Conservation (phyloP, 1,139 yeast species). For the Kurtzmaniella quercitrusa region DNA sequence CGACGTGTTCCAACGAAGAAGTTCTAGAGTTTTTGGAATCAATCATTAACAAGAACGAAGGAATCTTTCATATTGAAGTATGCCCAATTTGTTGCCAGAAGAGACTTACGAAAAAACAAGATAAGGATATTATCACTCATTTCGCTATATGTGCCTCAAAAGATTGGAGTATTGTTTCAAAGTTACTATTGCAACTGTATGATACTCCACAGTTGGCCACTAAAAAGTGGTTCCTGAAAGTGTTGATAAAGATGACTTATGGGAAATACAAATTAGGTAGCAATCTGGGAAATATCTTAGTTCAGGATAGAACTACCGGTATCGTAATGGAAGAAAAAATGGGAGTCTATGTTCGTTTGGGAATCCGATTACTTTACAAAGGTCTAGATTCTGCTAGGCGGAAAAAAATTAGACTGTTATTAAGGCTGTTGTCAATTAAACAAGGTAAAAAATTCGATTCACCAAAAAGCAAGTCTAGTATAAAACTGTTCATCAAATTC, state of each 20-base stretch:
- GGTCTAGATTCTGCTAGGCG: constrained; percentile 60
- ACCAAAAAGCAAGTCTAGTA: constrained; percentile 61
- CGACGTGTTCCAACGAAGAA: constrained; percentile 52
- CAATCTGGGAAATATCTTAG: constrained; percentile 89
- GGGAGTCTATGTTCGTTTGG: constrained; percentile 83
- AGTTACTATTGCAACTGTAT: constrained; percentile 62
- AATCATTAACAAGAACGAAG: constrained; percentile 25
- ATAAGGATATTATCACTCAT: constrained; percentile 75
- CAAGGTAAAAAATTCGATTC: constrained; percentile 84
- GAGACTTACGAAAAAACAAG: constrained; percentile 51
- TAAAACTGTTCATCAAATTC: constrained; percentile 74
- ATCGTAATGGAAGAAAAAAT: constrained; percentile 87
- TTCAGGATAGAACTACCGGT: constrained; percentile 88
- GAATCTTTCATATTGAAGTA: constrained; percentile 53
- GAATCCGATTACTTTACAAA: constrained; percentile 78
- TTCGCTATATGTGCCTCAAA: constrained; percentile 82
- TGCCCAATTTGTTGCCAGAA: constrained; percentile 79
- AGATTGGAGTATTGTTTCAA: constrained; percentile 69
- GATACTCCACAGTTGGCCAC: constrained; percentile 82
- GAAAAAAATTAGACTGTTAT: constrained; percentile 50
- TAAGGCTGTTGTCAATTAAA: constrained; percentile 64
- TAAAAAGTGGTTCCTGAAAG: constrained; percentile 83
- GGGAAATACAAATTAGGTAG: constrained; percentile 87
- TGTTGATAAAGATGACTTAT: constrained; percentile 77
- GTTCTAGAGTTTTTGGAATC: constrained; percentile 52